Percentiles rank a stretch among this genome's conserved stretches.
phyloP scores from a whole-genome alignment of 495 filamentous ascomycete genomes.

The Talaromyces proteolyticus region DNA sequence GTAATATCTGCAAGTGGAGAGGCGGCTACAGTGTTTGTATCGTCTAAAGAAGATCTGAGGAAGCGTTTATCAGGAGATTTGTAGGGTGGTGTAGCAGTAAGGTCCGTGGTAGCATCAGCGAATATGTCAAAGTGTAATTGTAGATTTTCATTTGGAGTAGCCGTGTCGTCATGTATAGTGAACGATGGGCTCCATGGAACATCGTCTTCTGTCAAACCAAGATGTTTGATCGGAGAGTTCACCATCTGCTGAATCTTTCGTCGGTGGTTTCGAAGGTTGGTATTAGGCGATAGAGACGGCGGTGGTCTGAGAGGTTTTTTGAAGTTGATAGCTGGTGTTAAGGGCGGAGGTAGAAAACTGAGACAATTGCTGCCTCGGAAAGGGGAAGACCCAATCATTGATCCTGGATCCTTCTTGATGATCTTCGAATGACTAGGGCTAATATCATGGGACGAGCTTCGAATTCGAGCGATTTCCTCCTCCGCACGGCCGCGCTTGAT shows the following conservation, averaged over 20 bases:
- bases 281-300: slow-evolving; percentile 87
- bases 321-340: slow-evolving; percentile 84
- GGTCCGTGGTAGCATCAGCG: slow-evolving; percentile 50
- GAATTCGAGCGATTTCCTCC: slow-evolving; percentile 91
- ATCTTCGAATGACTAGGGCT: slow-evolving; percentile 66
- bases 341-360: slow-evolving; percentile 65
- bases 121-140: slow-evolving; percentile 64
- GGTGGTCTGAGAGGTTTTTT: slow-evolving; percentile 76
- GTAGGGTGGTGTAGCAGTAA: slow-evolving; percentile 45
- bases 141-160: slow-evolving; percentile 41
- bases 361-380: slow-evolving; percentile 45
- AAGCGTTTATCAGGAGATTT: slow-evolving; percentile 76
- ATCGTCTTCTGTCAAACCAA: slow-evolving; percentile 57
- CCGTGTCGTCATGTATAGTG: slow-evolving; percentile 53
- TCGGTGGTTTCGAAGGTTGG: slow-evolving; percentile 88
- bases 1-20: slow-evolving; percentile 66
- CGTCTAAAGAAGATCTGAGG: slow-evolving; percentile 53
- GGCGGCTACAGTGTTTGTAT: slow-evolving; percentile 35
- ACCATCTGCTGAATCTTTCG: slow-evolving; percentile 81
- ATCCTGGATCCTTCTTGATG: slow-evolving; percentile 34
- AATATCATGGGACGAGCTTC: slow-evolving; percentile 80
- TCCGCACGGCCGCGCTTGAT: slow-evolving; percentile 88
- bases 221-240: slow-evolving; percentile 74
- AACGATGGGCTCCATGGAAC: slow-evolving; percentile 77
- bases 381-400: slow-evolving; percentile 54